Percentiles rank a stretch among this genome's conserved stretches.
These are phyloP conservation scores for Mercurialis annua DNA, from an alignment of 345 rosid genomes.

Conservation along the genomic window DNA sequence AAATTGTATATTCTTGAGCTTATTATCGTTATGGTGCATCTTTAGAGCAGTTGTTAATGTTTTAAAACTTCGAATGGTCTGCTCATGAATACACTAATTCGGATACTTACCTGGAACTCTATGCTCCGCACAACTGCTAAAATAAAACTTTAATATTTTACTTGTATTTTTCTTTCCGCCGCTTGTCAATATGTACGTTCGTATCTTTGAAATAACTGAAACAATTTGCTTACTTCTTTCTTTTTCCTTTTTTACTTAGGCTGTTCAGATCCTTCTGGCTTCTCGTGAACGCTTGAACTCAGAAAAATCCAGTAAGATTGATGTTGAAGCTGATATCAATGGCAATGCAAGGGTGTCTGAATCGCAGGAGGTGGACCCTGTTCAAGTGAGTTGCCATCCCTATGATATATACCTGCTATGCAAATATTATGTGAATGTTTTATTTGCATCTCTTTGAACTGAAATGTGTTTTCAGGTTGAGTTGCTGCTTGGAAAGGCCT, in stretches of 20 bases:
- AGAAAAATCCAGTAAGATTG: conserved; percentile 32
- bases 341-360: conserved; percentile 30
- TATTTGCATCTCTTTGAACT: not conserved
- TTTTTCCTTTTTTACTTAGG: conserved; percentile 43
- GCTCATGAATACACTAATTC: too few species aligned
- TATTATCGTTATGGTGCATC: not conserved
- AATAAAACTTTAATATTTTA: not conserved
- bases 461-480: conserved; percentile 52
- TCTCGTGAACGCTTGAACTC: conserved; percentile 50
- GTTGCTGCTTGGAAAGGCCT: conserved; percentile 92
- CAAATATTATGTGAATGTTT: conserved; percentile 1
- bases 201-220: not conserved
- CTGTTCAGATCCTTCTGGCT: conserved; percentile 67
- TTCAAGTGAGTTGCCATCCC: conserved; percentile 51
- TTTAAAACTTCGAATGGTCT: too few species aligned
- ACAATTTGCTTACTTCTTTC: not conserved
- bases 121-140: not conserved
- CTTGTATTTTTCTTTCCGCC: not conserved
- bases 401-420: not conserved
- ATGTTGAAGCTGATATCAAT: conserved; percentile 30
- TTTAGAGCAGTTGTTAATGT: not conserved
- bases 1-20: not conserved
- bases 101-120: not conserved
- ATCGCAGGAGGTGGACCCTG: conserved; percentile 44
- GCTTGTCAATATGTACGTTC: not conserved